Conservation (phyloP, 371 early-diverging fungal species). For the Mortierella polycephala region DNA sequence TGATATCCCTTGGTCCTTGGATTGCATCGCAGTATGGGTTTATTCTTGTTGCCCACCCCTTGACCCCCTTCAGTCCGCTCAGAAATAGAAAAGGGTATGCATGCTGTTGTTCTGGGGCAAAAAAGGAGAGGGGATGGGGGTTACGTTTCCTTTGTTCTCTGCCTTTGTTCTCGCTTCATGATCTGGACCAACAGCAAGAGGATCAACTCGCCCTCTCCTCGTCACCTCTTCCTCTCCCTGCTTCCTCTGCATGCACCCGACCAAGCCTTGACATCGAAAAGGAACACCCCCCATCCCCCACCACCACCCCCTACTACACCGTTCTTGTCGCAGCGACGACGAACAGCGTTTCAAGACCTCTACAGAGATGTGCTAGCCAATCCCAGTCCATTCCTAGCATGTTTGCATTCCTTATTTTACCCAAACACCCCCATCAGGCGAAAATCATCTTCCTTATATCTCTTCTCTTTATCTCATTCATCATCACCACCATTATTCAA, state of each 20-base stretch:
- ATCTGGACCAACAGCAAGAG: not conserved
- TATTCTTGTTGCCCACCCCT: too few relatives aligned
- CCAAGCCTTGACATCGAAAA: not conserved
- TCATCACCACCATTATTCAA: too few relatives aligned
- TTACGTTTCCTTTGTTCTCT: too few relatives aligned
- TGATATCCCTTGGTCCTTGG: too few relatives aligned
- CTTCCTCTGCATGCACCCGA: conserved; percentile 8
- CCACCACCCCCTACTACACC: conserved; percentile 4
- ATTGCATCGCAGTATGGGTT: too few relatives aligned
- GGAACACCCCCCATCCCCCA: conserved; percentile 7
- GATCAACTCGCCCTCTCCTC: conserved; percentile 3
- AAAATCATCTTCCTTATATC: not conserved
- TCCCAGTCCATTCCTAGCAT: not conserved
- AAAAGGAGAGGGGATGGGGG: too few relatives aligned
- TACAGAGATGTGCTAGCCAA: not conserved
- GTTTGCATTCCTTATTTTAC: not conserved
- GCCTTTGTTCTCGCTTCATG: too few relatives aligned
- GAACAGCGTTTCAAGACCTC: conserved; percentile 1
- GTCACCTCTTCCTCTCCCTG: conserved; percentile 1
- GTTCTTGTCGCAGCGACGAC: not conserved
- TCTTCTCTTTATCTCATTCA: not conserved
- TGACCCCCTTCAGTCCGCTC: not conserved
- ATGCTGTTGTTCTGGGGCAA: not conserved
- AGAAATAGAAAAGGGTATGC: not conserved
- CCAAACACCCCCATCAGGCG: not conserved